phyloP scores from a whole-genome alignment of 2,329 filamentous ascomycete species.

The Aspergillus intermedius region DNA sequence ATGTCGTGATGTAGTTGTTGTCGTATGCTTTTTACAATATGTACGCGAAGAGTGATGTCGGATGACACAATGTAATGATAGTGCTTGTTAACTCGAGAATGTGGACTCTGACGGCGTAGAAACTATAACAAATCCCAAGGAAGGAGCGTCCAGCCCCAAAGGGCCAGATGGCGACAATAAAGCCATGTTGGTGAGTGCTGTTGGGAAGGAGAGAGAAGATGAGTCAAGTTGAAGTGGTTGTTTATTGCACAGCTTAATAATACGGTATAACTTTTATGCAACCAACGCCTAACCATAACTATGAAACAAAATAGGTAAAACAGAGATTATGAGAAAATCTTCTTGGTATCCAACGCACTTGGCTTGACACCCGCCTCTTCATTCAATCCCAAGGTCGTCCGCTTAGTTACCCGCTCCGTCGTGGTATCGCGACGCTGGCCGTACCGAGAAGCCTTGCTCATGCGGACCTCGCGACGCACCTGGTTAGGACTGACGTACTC shows the following conservation, averaged over 20 bases:
- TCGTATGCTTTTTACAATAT: neutral
- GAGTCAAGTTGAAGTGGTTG: neutral
- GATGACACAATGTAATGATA: too few species aligned
- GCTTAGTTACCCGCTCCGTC: conserved; percentile 66
- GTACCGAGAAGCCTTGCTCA: conserved; percentile 70
- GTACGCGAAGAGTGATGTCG: neutral
- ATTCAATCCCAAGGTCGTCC: conserved; percentile 68
- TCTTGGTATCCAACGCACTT: conserved; percentile 68
- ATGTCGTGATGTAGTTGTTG: conserved; percentile 29
- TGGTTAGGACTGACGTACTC: conserved; percentile 96
- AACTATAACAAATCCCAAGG: conserved; percentile 2
- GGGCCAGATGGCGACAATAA: conserved; percentile 11
- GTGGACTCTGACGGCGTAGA: neutral
- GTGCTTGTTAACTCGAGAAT: too few species aligned
- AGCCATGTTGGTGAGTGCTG: conserved; percentile 15
- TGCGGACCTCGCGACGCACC: conserved; percentile 72
- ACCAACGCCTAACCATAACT: neutral
- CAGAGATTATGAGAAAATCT: conserved; percentile 54
- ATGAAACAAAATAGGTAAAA: conserved; percentile 10
- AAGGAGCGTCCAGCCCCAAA: conserved; percentile 10
- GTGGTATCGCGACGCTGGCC: conserved; percentile 68
- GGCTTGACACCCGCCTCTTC: conserved; percentile 53
- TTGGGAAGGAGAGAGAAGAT: conserved; percentile 5
- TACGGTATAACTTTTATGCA: too few species aligned
- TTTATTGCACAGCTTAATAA: conserved; percentile 5